Evolutionary conservation across 2,329 filamentous ascomycete species (phyloP), one percentile per base, ranked within the genome.

Genomic region (Graphilbum sp.): DNA sequence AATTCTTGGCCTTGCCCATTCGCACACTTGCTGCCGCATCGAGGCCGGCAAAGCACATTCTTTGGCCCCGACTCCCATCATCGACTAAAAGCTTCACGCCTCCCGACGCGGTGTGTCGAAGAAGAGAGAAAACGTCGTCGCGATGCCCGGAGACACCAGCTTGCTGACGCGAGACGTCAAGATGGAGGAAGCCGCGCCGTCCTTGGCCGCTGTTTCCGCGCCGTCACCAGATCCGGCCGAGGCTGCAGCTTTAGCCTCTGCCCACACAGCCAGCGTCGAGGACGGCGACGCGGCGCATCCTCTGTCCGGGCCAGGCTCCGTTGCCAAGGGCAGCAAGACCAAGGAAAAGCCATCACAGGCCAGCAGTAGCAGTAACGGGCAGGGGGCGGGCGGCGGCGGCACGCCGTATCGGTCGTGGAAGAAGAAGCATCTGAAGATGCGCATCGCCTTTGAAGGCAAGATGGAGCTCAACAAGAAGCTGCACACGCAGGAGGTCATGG

Each of bases 361-460:
- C 20, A 24, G 5, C n/a, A 25, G 20, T 11, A 4, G 23, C 41
- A 62, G 66, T 49, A 52, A 55, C 15, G n/a, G 27, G 8, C n/a
- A 6, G 19, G 21, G 18, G 4, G 16, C 7, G 8, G 4, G 18
- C 5, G 16, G 16, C 29, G 8, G 25, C 18, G 40, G 60, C 16
- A 39, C 41, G 50, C 69, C 62, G 4, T 74, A 78, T 56, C 78
- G 73, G 52, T 79, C 74, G 33, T 79, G 69, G 67, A 85, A 83
- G 70, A 93, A 94, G 63, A 98, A 98, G 66, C 98, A 92, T 58
- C 79, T 81, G 50, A 92, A 92, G 68, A 83, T 90, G 75, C 78
- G 80, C 59, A 68, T 79, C 54, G 65, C 68, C 21, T 92, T 90
- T 52, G 81, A 90, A 49, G 67, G 75, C 36, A 75, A 74, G 51